These are phyloP conservation scores for Kodamaea neixiangensis DNA, from an alignment of 805 yeast genomes.

Conservation along the genomic window DNA sequence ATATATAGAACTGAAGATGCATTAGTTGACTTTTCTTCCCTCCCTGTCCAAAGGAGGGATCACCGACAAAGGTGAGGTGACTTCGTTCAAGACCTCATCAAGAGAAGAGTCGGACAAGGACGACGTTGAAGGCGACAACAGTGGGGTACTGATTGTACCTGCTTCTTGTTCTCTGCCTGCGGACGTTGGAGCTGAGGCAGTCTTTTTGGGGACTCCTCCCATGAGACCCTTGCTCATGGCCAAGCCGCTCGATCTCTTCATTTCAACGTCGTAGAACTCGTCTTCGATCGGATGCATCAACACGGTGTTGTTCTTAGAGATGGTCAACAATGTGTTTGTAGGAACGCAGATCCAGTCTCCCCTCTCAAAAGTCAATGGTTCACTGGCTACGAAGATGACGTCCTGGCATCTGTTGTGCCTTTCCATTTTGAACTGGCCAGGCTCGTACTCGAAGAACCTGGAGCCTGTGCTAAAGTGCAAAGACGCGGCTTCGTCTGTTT, in stretches of 20 bases:
- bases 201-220: slow-evolving; percentile 82
- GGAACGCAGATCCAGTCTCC: slow-evolving; percentile 98
- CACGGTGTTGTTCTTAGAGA: slow-evolving; percentile 77
- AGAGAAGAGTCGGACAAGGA: slow-evolving; percentile 2
- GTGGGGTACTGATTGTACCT: not conserved
- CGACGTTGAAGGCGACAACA: slow-evolving; percentile 4
- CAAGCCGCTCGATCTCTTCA: slow-evolving; percentile 70
- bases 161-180: slow-evolving; percentile 4
- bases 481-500: slow-evolving; percentile 94
- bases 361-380: slow-evolving; percentile 93
- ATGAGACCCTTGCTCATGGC: slow-evolving; percentile 92
- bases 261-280: slow-evolving; percentile 79
- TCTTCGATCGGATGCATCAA: slow-evolving; percentile 88
- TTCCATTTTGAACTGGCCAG: slow-evolving; percentile 94
- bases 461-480: slow-evolving; percentile 94
- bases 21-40: slow-evolving; percentile 25
- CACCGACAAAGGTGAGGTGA: slow-evolving; percentile 26
- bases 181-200: slow-evolving; percentile 1
- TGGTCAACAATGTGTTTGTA: slow-evolving; percentile 81
- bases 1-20: slow-evolving; percentile 1
- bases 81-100: slow-evolving; percentile 15
- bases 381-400: slow-evolving; percentile 95
- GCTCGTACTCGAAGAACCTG: slow-evolving; percentile 82
- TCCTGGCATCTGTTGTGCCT: slow-evolving; percentile 89
- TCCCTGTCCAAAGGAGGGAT: slow-evolving; percentile 41